Base-by-base conservation (phyloP, 768 basidiomycete species). In the Neoboletus magnificus region DNA sequence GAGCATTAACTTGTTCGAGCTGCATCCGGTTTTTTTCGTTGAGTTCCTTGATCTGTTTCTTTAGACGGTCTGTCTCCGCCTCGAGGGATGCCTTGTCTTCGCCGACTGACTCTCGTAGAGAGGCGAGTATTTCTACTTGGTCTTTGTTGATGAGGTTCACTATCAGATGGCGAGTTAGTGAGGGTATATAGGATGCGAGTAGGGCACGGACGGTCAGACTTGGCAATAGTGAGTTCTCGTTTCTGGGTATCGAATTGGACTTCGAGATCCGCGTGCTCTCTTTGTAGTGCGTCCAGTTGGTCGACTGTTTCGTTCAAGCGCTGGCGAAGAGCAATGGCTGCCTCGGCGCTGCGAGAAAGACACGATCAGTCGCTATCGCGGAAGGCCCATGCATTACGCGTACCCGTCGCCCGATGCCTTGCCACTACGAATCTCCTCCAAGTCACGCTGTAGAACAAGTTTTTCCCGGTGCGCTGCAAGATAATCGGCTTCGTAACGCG, bases 91-190 rank as follows among this genome's bases (percentile, higher is more conserved):
- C 78, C 70, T 93, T 93, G 71, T 98, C 95, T 67, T 90, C 87
- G 66, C 87, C 88, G 41, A 96, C 90, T 2, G 90, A 93, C 55
- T 93, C 91, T 40, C 95, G 86, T 27, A 97, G 75, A 7, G 85
- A 85, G 3, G 86, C 80, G 32, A 98, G 84, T 55, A 95, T 93
- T 50, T 95, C 94, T 22, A 94, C 76, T 68, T 98, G 93, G 67
- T 97, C 93, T 69, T 91, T 93, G 76, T 93, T 90, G 43, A 98
- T 88, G 42, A 98, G 80, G 43, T 83, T 89, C 65, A 98, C 94
- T 96, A 64, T 13, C 33, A 36, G 44, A 61, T 37, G 27, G 20
- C 29, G 43, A 29, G 44, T 58, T 11, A 55, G 62, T 46, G 8
- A 59, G 39, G 5, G 7, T 54, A 36, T 35, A 25, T n/a, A 11